phyloP scores from a whole-genome alignment of 106 monocot species.

The Platanthera zijinensis region DNA sequence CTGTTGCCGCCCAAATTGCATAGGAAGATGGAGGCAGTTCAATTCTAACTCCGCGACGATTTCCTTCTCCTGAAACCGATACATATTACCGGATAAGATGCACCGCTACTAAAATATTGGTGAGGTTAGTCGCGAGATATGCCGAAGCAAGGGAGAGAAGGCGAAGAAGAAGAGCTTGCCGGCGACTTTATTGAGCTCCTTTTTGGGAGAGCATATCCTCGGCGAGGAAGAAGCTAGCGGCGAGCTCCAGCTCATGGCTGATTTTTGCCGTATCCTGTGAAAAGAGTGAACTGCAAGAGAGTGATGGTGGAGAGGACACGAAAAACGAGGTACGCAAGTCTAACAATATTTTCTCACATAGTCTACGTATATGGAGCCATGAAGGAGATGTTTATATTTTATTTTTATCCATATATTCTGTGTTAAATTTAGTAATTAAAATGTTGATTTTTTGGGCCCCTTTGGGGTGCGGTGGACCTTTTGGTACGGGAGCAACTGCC shows the following conservation, averaged over 20 bases:
- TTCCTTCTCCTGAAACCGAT: background rate
- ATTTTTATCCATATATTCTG: no score
- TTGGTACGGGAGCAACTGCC: no score
- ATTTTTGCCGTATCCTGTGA: no score
- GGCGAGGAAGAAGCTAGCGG: background rate
- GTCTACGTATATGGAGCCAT: no score
- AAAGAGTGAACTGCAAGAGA: no score
- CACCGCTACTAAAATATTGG: background rate
- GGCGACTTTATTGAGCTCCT: background rate
- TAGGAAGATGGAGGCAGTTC: background rate
- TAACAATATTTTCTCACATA: no score
- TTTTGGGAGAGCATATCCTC: background rate
- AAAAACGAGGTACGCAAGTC: no score
- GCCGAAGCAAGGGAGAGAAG: background rate
- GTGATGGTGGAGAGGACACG: no score
- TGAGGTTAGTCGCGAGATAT: background rate
- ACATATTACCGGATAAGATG: background rate
- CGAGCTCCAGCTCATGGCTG: constrained; percentile 1
- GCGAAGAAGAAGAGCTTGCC: background rate
- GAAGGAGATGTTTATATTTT: no score
- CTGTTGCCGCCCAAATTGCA: background rate
- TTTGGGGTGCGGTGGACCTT: no score
- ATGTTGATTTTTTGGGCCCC: no score
- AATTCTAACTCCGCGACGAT: background rate
- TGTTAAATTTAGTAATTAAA: no score